Base-by-base conservation (phyloP, 1,284 basidiomycete genomes). In the Cryptococcus jaspeensis region DNA sequence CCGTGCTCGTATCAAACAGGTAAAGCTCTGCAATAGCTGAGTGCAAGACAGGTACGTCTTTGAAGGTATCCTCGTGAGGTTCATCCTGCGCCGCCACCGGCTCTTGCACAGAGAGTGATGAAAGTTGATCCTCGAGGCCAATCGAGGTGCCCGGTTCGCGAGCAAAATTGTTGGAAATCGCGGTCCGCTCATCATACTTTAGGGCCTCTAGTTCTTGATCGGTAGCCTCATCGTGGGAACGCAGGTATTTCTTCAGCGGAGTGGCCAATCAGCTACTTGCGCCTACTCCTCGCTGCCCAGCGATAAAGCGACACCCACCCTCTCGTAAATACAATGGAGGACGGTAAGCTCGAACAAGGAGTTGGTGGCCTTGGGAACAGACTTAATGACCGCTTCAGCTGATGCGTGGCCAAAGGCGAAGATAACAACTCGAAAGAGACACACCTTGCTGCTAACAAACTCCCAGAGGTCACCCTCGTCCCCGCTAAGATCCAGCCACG, bases 321-420 rank as follows among this genome's bases (percentile, higher is more conserved):
- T 64, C 75, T 97, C 94, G 75, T 87, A 97, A 83, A 95, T 91
- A 56, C 94, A 95, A 42, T 91, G 87, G 65, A 96, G 88, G 81
- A 93, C 89, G 74, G 92, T 93, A 46, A 90, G 87, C 76, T 96
- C 92, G 72, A 97, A 96, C 15, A 87, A 86, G 50, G 85, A 84
- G 5, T 90, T 92, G 1, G 91, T 90, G 18, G 82, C 86, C 64
- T 91, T 91, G 13, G 90, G 89, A 16, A 87, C 89, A 50, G 74
- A 43, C 67, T 75, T 13, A 55, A 81, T 66, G 86, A 85, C 47
- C 90, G 93, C 9, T 4, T 32, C 28, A 32, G 28, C 9, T 9
- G 28, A 32, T 9, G 28, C 28, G 89, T 67, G 36, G 20, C 45
- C 86, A 20, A 86, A 9, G 32, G 11, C 41, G 13, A 35, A n/a